Evolutionary conservation across 345 rosid genomes (phyloP).

Genomic region (Citrus sp.): DNA sequence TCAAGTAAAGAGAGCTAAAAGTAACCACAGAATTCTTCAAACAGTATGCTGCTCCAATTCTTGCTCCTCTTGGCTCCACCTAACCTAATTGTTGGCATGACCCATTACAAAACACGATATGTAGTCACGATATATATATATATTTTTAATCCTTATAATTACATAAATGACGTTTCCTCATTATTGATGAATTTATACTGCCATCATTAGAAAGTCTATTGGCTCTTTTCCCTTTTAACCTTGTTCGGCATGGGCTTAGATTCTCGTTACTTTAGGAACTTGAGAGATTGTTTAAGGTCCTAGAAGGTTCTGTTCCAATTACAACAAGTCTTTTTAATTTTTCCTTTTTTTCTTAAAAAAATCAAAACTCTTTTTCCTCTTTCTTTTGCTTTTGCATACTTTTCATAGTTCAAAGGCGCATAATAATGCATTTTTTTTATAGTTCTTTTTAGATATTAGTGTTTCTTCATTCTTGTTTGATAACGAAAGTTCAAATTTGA

Average conservation of each 20-base stretch:
- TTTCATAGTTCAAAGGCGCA: not conserved
- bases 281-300: not conserved
- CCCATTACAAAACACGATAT: not conserved
- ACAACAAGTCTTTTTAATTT: not conserved
- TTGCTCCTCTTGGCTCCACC: not conserved
- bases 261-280: not conserved
- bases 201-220: not conserved
- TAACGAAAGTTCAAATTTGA: not conserved
- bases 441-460: not conserved
- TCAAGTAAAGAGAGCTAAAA: constrained; percentile 18
- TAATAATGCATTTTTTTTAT: not conserved
- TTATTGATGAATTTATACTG: not conserved
- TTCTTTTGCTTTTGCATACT: not conserved
- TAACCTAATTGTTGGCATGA: not conserved
- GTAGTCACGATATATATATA: no score
- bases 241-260: not conserved
- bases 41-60: not conserved
- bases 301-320: not conserved
- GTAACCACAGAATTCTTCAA: constrained; percentile 22
- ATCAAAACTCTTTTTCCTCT: not conserved
- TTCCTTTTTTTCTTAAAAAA: no score
- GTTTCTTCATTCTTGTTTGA: not conserved
- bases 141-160: no score
- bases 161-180: not conserved
- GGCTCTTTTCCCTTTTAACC: not conserved